Percentiles rank a stretch among this genome's conserved stretches.
phyloP scores from a whole-genome alignment of 805 yeast species.

The Ogataea polymorpha region DNA sequence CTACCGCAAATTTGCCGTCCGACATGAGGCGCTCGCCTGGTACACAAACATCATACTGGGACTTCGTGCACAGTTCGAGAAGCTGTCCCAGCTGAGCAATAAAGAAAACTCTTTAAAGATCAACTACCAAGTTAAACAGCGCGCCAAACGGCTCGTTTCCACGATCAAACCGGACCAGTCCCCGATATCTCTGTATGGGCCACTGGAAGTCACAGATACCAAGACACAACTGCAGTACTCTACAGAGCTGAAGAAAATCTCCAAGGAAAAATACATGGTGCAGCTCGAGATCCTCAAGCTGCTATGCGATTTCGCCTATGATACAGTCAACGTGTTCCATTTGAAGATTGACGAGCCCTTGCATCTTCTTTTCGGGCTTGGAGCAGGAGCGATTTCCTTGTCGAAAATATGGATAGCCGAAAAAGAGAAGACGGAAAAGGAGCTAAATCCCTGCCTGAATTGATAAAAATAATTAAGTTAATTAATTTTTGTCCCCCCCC shows the following conservation, averaged over 20 bases:
- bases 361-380: conserved; percentile 32
- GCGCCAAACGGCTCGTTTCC: conserved; percentile 37
- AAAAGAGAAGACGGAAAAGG: conserved; percentile 19
- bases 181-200: conserved; percentile 17
- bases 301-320: conserved; percentile 46
- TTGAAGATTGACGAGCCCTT: conserved; percentile 31
- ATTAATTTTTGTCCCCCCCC: background rate
- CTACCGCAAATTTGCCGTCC: conserved; percentile 39
- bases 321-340: conserved; percentile 44
- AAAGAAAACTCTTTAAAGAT: conserved; percentile 53
- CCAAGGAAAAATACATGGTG: conserved; percentile 35
- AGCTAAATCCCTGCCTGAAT: conserved; percentile 5
- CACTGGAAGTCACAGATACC: conserved; percentile 10
- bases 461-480: too few species aligned
- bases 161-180: conserved; percentile 18
- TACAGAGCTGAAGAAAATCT: conserved; percentile 32
- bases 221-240: conserved; percentile 13
- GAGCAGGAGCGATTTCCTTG: conserved; percentile 32
- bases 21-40: conserved; percentile 70
- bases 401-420: conserved; percentile 31
- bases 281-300: conserved; percentile 41
- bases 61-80: conserved; percentile 47
- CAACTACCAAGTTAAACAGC: conserved; percentile 58
- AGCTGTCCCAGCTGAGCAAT: conserved; percentile 40
- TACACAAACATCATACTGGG: conserved; percentile 60